These are phyloP conservation scores for Coleophoma crateriformis DNA, from an alignment of 2,329 filamentous ascomycete genomes.

Conservation along the genomic window DNA sequence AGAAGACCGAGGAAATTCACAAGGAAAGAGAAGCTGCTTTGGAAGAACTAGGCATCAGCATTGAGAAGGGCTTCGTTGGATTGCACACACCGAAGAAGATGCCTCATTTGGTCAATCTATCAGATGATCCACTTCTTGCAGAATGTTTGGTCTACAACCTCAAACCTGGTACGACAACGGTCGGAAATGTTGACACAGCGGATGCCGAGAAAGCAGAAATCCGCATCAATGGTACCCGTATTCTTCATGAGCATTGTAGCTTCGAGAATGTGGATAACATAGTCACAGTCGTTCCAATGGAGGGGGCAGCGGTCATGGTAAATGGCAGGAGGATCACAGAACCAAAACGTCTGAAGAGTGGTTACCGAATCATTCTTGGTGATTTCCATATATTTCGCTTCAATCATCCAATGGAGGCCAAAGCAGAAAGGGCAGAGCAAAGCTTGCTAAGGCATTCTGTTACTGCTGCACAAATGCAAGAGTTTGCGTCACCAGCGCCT, in stretches of 20 bases:
- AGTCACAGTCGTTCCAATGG: conserved; percentile 83
- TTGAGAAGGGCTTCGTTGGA: conserved; percentile 96
- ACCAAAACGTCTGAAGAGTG: conserved; percentile 80
- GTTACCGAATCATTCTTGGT: conserved; percentile 89
- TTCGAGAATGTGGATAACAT: conserved; percentile 92
- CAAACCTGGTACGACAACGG: conserved; percentile 89
- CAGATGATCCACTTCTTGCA: conserved; percentile 86
- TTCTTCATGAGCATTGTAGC: conserved; percentile 84
- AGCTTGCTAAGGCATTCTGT: conserved; percentile 82
- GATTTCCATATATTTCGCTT: conserved; percentile 99
- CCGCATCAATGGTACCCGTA: conserved; percentile 86
- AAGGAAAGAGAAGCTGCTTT: conserved; percentile 93
- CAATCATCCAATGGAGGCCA: conserved; percentile 94
- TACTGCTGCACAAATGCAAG: conserved; percentile 54
- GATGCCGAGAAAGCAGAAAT: conserved; percentile 76
- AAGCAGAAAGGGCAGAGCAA: conserved; percentile 83
- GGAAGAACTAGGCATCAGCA: conserved; percentile 96
- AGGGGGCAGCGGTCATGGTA: conserved; percentile 96
- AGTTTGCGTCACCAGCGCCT: conserved; percentile 52
- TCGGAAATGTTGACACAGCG: conserved; percentile 88
- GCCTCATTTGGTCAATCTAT: conserved; percentile 96
- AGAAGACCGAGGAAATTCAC: conserved; percentile 94
- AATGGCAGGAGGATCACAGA: conserved; percentile 89
- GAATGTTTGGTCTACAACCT: conserved; percentile 98
- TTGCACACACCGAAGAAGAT: conserved; percentile 97